Conservation (phyloP, 208 protist species). For the Angomonas ambiguus region DNA sequence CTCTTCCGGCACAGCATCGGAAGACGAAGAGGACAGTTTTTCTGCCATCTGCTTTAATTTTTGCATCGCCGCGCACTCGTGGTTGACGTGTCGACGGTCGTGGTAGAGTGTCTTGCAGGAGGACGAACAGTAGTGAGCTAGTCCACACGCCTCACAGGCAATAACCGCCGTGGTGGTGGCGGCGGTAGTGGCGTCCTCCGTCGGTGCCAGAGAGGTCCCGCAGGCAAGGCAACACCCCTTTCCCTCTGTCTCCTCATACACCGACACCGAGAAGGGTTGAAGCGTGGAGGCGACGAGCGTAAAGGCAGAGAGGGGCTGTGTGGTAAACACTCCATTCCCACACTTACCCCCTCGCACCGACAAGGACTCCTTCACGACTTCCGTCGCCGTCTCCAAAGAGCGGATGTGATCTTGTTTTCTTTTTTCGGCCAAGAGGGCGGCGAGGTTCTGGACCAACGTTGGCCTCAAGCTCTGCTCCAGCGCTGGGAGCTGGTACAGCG, state of each 20-base stretch:
- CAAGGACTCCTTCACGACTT: constrained; percentile 6
- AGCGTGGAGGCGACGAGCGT: constrained; percentile 35
- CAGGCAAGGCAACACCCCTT: constrained; percentile 50
- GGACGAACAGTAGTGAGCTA: constrained; percentile 58
- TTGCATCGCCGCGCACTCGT: constrained; percentile 50
- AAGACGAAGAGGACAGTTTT: constrained; percentile 21
- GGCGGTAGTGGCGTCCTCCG: too few species aligned
- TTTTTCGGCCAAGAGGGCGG: constrained; percentile 13
- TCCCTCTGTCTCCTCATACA: constrained; percentile 50
- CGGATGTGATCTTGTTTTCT: constrained; percentile 8
- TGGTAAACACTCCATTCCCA: constrained; percentile 53
- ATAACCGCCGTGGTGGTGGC: background rate
- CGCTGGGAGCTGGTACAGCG: constrained; percentile 62
- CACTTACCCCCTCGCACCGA: constrained; percentile 19
- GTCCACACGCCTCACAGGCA: constrained; percentile 31
- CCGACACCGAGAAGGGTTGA: constrained; percentile 57
- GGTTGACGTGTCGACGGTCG: constrained; percentile 45
- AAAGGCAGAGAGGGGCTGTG: constrained; percentile 25
- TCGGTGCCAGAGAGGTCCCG: constrained; percentile 19
- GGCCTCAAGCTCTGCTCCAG: constrained; percentile 30
- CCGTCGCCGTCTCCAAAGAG: constrained; percentile 6
- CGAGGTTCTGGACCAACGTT: constrained; percentile 21
- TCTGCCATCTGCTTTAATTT: constrained; percentile 52
- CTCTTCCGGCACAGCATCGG: constrained; percentile 41
- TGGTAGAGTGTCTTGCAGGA: constrained; percentile 32